Conservation (phyloP, 1,284 basidiomycete genomes). For the Sporisorium sorghi region DNA sequence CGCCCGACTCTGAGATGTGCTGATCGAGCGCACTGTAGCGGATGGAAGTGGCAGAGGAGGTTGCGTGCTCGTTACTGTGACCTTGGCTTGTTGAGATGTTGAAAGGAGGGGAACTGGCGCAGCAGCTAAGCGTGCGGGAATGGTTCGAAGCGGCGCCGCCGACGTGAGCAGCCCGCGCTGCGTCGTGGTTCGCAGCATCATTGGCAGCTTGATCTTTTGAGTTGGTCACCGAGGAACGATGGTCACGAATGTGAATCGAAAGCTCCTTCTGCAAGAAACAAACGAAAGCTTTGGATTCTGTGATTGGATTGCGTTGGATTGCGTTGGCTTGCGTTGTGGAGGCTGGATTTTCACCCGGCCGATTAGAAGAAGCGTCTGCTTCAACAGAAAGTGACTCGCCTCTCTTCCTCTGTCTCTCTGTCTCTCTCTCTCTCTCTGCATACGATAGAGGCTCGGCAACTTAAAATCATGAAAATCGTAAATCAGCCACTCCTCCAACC, state of each 20-base stretch:
- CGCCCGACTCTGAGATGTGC: conserved; percentile 8
- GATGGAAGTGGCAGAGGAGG: no score
- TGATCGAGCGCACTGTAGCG: conserved; percentile 17
- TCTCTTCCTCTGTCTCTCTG: no score
- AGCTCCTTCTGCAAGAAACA: not conserved
- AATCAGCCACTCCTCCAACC: not conserved
- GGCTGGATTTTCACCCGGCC: conserved; percentile 20
- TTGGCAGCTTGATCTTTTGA: conserved; percentile 32
- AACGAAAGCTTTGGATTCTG: no score
- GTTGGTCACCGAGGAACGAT: not conserved
- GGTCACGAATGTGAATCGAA: not conserved
- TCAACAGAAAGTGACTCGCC: conserved; percentile 27
- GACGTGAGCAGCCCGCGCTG: conserved; percentile 24
- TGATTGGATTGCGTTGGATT: no score
- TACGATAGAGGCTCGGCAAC: conserved; percentile 33
- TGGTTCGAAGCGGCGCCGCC: conserved; percentile 14
- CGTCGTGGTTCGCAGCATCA: conserved; percentile 42
- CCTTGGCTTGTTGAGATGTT: not conserved
- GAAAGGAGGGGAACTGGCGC: not conserved
- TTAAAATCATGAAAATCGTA: conserved; percentile 17
- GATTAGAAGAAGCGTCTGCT: conserved; percentile 34
- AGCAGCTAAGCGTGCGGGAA: conserved; percentile 10
- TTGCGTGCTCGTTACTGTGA: not conserved
- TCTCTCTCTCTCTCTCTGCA: no score
- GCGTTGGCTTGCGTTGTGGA: conserved; percentile 30